A percentile compares a stretch with the other conserved stretches of the same genome.
Conservation (phyloP, 768 basidiomycete species). For the Serendipita indica region DNA sequence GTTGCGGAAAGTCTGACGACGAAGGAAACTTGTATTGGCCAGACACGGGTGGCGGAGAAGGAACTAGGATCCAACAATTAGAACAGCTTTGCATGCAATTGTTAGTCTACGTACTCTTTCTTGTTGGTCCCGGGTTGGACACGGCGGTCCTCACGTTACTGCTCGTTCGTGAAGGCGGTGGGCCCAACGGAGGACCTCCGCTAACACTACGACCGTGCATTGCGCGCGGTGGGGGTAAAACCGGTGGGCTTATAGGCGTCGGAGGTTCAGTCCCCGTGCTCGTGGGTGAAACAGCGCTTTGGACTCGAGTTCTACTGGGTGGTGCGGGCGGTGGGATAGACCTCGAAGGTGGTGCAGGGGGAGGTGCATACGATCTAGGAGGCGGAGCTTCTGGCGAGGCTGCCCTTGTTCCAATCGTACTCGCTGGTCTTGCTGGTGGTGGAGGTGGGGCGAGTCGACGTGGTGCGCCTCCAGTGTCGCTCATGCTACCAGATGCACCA, state of each 20-base stretch:
- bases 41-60: constrained; percentile 44
- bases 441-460: constrained; percentile 20
- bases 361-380: constrained; percentile 17
- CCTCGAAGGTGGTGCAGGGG: constrained; percentile 17
- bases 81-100: constrained; percentile 11
- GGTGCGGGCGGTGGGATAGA: constrained; percentile 9
- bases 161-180: not conserved
- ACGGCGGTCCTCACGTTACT: constrained; percentile 5
- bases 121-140: not conserved
- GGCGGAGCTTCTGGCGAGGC: not conserved
- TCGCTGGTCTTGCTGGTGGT: constrained; percentile 21
- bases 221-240: not conserved
- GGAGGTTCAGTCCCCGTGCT: not conserved
- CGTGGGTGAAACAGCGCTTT: not conserved
- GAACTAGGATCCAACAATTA: constrained; percentile 25
- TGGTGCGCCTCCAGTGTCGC: not conserved
- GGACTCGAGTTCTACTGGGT: constrained; percentile 8
- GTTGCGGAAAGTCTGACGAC: constrained; percentile 59
- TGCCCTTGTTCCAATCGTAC: constrained; percentile 3
- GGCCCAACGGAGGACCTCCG: not conserved
- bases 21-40: constrained; percentile 62
- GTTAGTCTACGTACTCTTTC: constrained; percentile 20
- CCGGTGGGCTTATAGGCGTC: not conserved
- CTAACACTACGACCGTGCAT: not conserved
- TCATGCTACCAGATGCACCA: not conserved